Conservation (phyloP, 257 asterid genomes). For the Scutellaria galericulata region DNA sequence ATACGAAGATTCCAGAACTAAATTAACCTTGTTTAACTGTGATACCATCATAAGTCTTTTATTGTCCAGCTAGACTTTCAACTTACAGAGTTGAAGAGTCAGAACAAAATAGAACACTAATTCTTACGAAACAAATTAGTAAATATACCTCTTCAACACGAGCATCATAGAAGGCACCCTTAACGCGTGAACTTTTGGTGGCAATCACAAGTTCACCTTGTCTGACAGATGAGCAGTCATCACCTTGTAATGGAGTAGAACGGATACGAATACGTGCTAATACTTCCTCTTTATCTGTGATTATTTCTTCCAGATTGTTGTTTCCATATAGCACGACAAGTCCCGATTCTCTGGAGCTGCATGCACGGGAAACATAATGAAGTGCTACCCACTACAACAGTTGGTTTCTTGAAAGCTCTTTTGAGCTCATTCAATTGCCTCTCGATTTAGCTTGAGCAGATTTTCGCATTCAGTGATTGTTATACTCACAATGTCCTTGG, state of each 20-base stretch:
- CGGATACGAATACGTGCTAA: slow-evolving; percentile 54
- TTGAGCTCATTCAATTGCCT: neutral
- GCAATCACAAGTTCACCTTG: slow-evolving; percentile 53
- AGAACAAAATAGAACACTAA: slow-evolving; percentile 1
- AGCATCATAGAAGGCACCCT: slow-evolving; percentile 46
- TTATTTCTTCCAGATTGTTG: slow-evolving; percentile 35
- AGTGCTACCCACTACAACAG: neutral
- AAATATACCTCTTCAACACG: slow-evolving; percentile 49
- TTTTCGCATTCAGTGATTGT: slow-evolving; percentile 1
- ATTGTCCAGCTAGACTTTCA: slow-evolving; percentile 25
- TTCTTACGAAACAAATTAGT: slow-evolving; percentile 3
- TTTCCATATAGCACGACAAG: slow-evolving; percentile 46
- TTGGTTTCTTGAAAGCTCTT: neutral
- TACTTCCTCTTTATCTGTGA: slow-evolving; percentile 50
- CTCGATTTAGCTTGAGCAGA: neutral
- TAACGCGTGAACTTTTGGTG: slow-evolving; percentile 32
- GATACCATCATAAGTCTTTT: slow-evolving; percentile 9
- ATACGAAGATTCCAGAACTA: slow-evolving; percentile 10
- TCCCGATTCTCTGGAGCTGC: slow-evolving; percentile 54
- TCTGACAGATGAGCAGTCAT: slow-evolving; percentile 50
- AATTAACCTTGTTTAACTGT: slow-evolving; percentile 5
- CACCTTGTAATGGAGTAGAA: slow-evolving; percentile 60
- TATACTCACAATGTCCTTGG: neutral
- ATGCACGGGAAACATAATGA: slow-evolving; percentile 19
- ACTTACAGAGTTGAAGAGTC: neutral